Evolutionary conservation across 306 rosid genomes (phyloP).

Genomic region (Alnus rubra): DNA sequence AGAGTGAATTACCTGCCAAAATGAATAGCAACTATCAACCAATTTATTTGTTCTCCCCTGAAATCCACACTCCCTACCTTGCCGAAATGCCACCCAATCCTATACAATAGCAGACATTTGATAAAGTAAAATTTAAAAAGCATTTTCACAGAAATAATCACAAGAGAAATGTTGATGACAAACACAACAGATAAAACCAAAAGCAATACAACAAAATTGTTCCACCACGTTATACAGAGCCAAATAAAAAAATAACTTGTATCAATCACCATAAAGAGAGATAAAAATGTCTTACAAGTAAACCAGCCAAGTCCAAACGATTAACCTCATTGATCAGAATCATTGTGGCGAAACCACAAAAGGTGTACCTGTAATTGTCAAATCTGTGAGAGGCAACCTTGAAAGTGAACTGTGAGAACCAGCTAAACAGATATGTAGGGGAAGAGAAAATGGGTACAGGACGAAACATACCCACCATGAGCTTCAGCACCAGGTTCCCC

Average conservation of each 20-base stretch:
- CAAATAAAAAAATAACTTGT: not conserved
- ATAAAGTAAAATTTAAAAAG: not conserved
- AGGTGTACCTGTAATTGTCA: slow-evolving; percentile 66
- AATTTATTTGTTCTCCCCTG: slow-evolving; percentile 97
- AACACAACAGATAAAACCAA: not conserved
- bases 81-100: slow-evolving; percentile 93
- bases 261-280: slow-evolving; percentile 5
- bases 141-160: not conserved
- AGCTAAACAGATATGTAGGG: not conserved
- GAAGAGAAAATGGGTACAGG: not conserved
- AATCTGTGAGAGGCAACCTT: slow-evolving; percentile 17
- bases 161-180: not conserved
- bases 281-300: slow-evolving; percentile 58
- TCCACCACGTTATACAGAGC: slow-evolving; percentile 1
- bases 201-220: not conserved
- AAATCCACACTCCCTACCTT: slow-evolving; percentile 86
- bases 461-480: slow-evolving; percentile 94
- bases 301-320: slow-evolving; percentile 75
- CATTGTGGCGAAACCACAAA: slow-evolving; percentile 91
- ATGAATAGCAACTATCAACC: slow-evolving; percentile 97
- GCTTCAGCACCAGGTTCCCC: slow-evolving; percentile 98
- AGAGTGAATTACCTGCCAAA: slow-evolving; percentile 81
- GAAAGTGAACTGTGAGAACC: not conserved
- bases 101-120: slow-evolving; percentile 31
- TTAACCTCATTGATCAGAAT: slow-evolving; percentile 78